Conservation (phyloP, 805 yeast species). For the Suhomyces emberorum region DNA sequence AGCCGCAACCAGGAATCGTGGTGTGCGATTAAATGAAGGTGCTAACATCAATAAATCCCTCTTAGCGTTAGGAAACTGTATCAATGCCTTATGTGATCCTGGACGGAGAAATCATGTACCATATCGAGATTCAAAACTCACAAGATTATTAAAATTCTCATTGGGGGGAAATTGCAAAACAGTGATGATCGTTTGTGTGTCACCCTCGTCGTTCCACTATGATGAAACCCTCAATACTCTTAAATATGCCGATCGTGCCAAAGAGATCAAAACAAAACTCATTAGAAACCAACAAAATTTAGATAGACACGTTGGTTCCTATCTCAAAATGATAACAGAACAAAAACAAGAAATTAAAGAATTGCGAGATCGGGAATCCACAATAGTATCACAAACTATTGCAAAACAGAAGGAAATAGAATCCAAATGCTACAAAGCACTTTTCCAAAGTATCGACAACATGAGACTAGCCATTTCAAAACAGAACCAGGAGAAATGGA, state of each 20-base stretch:
- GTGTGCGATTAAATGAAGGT: conserved; percentile 80
- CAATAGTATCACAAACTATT: conserved; percentile 37
- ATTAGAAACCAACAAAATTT: conserved; percentile 70
- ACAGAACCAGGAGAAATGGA: conserved; percentile 44
- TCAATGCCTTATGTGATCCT: conserved; percentile 82
- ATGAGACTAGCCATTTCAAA: conserved; percentile 40
- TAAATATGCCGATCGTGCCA: conserved; percentile 89
- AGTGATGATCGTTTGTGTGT: conserved; percentile 91
- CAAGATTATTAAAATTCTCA: conserved; percentile 82
- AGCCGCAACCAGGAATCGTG: conserved; percentile 80
- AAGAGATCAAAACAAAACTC: conserved; percentile 80
- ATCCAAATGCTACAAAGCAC: conserved; percentile 36
- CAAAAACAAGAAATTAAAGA: conserved; percentile 73
- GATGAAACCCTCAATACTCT: conserved; percentile 91
- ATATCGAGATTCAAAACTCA: conserved; percentile 85
- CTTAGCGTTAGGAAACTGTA: conserved; percentile 89
- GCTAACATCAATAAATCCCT: conserved; percentile 90
- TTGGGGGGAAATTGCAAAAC: conserved; percentile 94
- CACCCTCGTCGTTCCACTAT: conserved; percentile 82
- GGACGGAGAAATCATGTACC: conserved; percentile 74
- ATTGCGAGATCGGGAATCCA: conserved; percentile 52
- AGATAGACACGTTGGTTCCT: conserved; percentile 81
- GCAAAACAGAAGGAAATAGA: conserved; percentile 31
- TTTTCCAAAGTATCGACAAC: conserved; percentile 42
- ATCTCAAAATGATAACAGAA: conserved; percentile 77